Evolutionary conservation across 1,284 basidiomycete genomes (phyloP).

Genomic region (Sporisorium scitamineum): DNA sequence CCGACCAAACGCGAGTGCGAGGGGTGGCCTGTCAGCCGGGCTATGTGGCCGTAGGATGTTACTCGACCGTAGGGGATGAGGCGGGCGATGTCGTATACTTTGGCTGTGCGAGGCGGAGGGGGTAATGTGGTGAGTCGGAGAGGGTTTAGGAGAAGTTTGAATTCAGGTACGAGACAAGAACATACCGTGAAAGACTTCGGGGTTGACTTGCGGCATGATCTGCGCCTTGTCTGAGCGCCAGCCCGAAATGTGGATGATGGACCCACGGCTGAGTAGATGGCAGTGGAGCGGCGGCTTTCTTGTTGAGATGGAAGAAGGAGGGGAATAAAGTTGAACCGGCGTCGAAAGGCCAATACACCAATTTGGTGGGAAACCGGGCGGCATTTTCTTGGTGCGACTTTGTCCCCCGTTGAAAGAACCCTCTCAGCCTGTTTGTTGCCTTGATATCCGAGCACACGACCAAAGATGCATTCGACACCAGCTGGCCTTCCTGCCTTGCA

Average conservation of each 20-base stretch:
- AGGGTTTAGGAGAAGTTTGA: background rate
- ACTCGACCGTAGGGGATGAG: conserved; percentile 60
- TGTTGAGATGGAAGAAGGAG: background rate
- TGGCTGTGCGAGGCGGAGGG: conserved; percentile 33
- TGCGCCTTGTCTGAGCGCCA: background rate
- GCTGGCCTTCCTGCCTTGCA: background rate
- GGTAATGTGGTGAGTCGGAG: background rate
- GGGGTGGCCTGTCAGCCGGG: conserved; percentile 60
- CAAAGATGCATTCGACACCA: background rate
- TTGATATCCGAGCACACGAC: conserved; percentile 36
- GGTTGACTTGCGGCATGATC: conserved; percentile 47
- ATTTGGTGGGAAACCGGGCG: background rate
- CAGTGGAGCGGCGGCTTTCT: background rate
- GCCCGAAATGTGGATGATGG: background rate
- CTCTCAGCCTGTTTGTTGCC: background rate
- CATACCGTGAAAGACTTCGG: conserved; percentile 49
- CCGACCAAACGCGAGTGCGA: conserved; percentile 63
- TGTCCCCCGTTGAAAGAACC: conserved; percentile 6
- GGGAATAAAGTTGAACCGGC: conserved; percentile 14
- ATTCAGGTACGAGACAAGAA: background rate
- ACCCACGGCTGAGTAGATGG: background rate
- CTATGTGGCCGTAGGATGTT: conserved; percentile 67
- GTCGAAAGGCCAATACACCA: background rate
- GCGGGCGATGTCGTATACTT: conserved; percentile 61
- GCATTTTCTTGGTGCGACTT: background rate